Percentiles rank a stretch among this genome's conserved stretches.
phyloP scores from a whole-genome alignment of 345 rosid genomes.

The Populus simonii region DNA sequence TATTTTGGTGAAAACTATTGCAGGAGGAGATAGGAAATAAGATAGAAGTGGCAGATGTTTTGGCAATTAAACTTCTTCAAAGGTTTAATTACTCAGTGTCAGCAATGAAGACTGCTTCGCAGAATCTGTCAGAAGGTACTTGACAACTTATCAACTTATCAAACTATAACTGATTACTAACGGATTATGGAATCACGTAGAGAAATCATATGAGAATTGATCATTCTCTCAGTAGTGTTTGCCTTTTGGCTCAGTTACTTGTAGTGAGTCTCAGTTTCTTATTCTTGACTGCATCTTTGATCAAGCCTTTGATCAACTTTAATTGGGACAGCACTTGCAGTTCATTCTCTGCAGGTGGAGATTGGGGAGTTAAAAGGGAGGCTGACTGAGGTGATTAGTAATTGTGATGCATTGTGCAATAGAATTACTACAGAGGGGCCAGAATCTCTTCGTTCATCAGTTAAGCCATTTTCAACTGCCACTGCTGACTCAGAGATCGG shows the following conservation, averaged over 20 bases:
- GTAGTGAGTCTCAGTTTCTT: background rate
- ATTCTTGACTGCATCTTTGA: background rate
- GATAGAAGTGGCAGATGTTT: slow-evolving; percentile 90
- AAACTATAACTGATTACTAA: background rate
- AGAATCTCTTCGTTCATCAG: slow-evolving; percentile 54
- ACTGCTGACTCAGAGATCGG: slow-evolving; percentile 23
- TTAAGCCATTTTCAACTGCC: slow-evolving; percentile 45
- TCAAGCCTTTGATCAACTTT: background rate
- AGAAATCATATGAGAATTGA: background rate
- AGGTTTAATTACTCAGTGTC: slow-evolving; percentile 71
- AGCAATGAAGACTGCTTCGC: slow-evolving; percentile 69
- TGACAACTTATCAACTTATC: background rate
- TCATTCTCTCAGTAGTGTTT: background rate
- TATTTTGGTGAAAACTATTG: slow-evolving; percentile 16
- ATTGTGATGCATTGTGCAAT: slow-evolving; percentile 74
- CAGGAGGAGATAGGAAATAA: slow-evolving; percentile 92
- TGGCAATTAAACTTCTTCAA: slow-evolving; percentile 81
- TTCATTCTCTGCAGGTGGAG: slow-evolving; percentile 82
- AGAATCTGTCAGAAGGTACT: slow-evolving; percentile 82
- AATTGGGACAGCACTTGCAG: slow-evolving; percentile 33
- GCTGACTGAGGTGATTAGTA: slow-evolving; percentile 79
- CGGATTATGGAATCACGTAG: background rate
- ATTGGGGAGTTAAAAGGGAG: slow-evolving; percentile 89
- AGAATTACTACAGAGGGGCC: slow-evolving; percentile 76
- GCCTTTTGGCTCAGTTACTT: background rate